Base-by-base conservation (phyloP, 1,139 yeast species). In the Diutina sp. region DNA sequence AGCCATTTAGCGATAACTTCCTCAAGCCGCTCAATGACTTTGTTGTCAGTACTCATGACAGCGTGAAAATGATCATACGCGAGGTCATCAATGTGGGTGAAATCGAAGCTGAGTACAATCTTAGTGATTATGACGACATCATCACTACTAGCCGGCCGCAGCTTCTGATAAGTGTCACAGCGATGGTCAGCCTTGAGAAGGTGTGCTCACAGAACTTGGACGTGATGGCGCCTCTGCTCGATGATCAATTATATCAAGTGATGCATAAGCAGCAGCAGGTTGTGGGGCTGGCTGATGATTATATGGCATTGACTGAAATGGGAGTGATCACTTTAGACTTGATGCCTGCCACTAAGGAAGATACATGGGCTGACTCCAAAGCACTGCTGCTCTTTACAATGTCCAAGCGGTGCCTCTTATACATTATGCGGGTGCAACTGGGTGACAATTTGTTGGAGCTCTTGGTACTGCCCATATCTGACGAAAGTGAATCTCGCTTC, bases 1-100 rank as follows among this genome's bases (percentile, higher is more conserved):
- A 79, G 60, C 81, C 87, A 2, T 90, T 90, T 69, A 82, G 78
- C 55, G 85, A 87, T 62, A 81, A 85, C 57, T 90, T 82, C 66
- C 71, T 88, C 63, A 90, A 87, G 64, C 96, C 96, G 1, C 74
- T 90, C 65, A 88, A 88, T 66, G 93, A 87, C 55, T 87, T 82
- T 63, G 76, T 90, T 54, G 72, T 71, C 51, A 71, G 79, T 11
- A 75, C 83, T 1, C 69, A 72, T n/a, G 82, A 76, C 5, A 69
- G 74, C 9, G 74, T 82, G 57, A 70, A 76, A 52, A 65, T 69
- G 0, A 67, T 83, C 8, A 71, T 86, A 55, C 66, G 65, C 51
- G 68, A 72, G 45, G 65, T 88, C 32, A 78, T 87, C 55, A 74
- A 80, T 57, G 79, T 85, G 29, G 77, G 77, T 11, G 82, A 79